Evolutionary conservation across 2,329 filamentous ascomycete genomes (phyloP), one percentile per base, ranked within the genome.

Genomic region (Fusarium sp.): DNA sequence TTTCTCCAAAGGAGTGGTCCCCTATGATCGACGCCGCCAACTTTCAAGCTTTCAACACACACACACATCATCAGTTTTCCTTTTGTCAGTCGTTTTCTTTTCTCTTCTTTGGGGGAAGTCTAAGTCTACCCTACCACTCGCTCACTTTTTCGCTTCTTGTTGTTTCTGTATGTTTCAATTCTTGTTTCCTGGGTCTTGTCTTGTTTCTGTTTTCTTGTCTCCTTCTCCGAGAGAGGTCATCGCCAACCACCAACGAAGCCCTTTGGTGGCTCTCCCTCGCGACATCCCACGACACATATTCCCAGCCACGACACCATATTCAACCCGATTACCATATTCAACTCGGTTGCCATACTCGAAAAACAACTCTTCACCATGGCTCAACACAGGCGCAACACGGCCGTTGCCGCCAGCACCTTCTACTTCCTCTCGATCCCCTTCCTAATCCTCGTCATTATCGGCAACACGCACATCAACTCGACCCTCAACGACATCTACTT

Each of bases 381-480:
- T 65, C 78, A 78, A 24, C 75, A 81, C 7, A 82, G 93, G 18
- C 85, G 87, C 59, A 88, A 87, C 81, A 92, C 92, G 79, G 89
- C 93, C 68, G 81, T 92, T 27, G 80, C 92, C 56, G 91, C 93
- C 56, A 90, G 90, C 35, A 84, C 93, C 73, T 89, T 93, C 78
- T 96, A 97, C 81, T 86, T 95, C 70, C 80, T 97, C 70, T 89
- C 93, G 43, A 88, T 94, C 73, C 87, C 96, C 73, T 97, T 97
- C 82, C 86, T 97, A 43, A 89, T 97, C 71, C 89, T 97, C 76
- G 93, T 90, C 78, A 88, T 95, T 77, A 90, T 97, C 76, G 95
- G 94, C 76, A 95, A 94, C 83, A 92, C 92, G 63, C 88, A 86
- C 77, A 86, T 91, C 77, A 88, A 87, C 67, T 79, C 86, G 18